Evolutionary conservation across 2,329 filamentous ascomycete genomes (phyloP), one percentile per base, ranked within the genome.

Genomic region (Cladosporium sp.): DNA sequence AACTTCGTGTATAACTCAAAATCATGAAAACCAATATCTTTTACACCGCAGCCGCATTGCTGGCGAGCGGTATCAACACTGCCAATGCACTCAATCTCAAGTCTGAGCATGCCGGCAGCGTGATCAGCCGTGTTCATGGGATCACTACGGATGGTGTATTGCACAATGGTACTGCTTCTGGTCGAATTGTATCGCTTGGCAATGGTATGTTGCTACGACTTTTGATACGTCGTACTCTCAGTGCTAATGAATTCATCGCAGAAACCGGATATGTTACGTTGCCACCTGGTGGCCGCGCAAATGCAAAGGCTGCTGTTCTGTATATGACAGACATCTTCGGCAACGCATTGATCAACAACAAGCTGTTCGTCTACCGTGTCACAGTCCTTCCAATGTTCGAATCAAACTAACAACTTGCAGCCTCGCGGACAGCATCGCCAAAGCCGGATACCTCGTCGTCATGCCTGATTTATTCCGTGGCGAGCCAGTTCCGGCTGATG

Each of bases 291-390:
- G 43, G 38, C 32, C 52, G 45, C 40, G 39, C 51, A 19, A 51
- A 58, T 36, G 39, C 51, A 19, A 51, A 58, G n/a, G 49, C 52
- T 27, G 65, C 62, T 7, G 60, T 68, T 15, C 41, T 69, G 7
- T 67, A 60, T 49, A 53, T 68, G 13, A 63, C 64, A 9, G 66
- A 69, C 47, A 64, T 68, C 53, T 69, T 64, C 47, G 66, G 66
- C 38, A 52, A 66, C 22, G 59, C 61, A 6, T 51, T 66, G 13
- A 41, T 62, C 37, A 61, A 67, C 47, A 68, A 66, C 50, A 60
- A 61, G 43, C 61, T 68, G 62, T 64, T 41, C 32, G 51, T 47
- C 4, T 11, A n/a, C 19, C 13, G 8, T 18, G 20, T 29, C 8
- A 12, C 13, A 30, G 27, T 3, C 15, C 7, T 41, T 4, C 22